Conservation (phyloP, 2,329 filamentous ascomycete genomes). For the Lasiodiplodia sp. region DNA sequence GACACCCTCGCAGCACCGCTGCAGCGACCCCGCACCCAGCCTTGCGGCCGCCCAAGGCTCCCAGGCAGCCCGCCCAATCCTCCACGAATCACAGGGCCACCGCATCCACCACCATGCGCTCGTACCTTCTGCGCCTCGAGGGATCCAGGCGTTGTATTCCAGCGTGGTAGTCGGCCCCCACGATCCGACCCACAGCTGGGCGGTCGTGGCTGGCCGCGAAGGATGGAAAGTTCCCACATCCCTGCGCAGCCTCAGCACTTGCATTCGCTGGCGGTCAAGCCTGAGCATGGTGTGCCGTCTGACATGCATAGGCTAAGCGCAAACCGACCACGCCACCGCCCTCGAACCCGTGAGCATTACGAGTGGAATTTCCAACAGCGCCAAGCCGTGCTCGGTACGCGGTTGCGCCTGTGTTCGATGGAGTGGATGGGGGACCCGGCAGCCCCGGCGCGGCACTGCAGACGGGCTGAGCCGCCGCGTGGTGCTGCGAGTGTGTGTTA, state of each 20-base stretch:
- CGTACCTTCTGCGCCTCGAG: background rate
- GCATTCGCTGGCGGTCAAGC: constrained; percentile 1
- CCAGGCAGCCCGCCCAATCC: background rate
- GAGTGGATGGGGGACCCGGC: constrained; percentile 2
- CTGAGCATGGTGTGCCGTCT: constrained; percentile 2
- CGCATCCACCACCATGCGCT: constrained; percentile 43
- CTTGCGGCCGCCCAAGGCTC: background rate
- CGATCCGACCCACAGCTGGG: background rate
- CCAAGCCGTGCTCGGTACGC: constrained; percentile 9
- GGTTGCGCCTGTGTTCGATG: background rate
- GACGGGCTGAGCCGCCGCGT: constrained; percentile 3
- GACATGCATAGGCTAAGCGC: constrained; percentile 14
- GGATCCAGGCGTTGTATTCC: background rate
- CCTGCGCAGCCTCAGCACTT: background rate
- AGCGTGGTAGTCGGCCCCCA: constrained; percentile 11
- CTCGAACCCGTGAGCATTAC: constrained; percentile 12
- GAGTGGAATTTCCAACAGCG: background rate
- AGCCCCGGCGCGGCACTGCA: background rate
- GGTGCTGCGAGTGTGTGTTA: background rate
- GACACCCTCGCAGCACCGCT: background rate
- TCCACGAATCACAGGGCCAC: constrained; percentile 18
- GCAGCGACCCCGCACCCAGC: constrained; percentile 8
- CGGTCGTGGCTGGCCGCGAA: background rate
- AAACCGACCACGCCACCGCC: constrained; percentile 17
- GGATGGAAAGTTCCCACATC: constrained; percentile 3